Evolutionary conservation across 306 rosid genomes (phyloP), one percentile per base, ranked within the genome.

Genomic region (Corylus americana): DNA sequence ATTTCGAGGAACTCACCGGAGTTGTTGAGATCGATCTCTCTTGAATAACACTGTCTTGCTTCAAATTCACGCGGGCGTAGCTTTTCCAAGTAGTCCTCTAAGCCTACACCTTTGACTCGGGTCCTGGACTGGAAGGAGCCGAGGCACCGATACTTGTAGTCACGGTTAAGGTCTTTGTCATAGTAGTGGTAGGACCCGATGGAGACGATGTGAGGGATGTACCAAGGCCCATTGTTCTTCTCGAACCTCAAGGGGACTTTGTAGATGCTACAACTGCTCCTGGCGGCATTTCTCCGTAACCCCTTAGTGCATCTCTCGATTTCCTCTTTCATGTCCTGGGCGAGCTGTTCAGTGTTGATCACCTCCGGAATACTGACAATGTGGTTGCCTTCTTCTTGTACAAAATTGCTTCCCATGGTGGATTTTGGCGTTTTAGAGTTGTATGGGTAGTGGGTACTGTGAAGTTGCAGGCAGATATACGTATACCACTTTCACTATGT

Each of bases 21-120:
- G n/a, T 0, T 0, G 57, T 0, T 0, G 57, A 54, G n/a, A 0
- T 54, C 22, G n/a, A 82, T 69, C 1, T 16, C 71, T 48, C 79
- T 81, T 18, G 85, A 75, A 62, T 87, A 87, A 29, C 68, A 29
- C 2, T 4, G 7, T 62, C 42, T 27, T 1, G 17, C 8, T 1
- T 12, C 0, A 4, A 0, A 2, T 12, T 29, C 37, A 58, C 3
- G 6, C 3, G 29, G 7, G 1, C 11, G 6, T 59, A 59, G 9
- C 13, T 7, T 59, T 59, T 59, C 5, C 66, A 59, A 25, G 37
- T 11, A 59, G 66, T 25, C 7, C 66, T 3, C 66, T 3, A 59
- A 25, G 17, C 2, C 2, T 10, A 9, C 4, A 59, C 31, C 7
- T 59, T 5, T 10, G 35, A 2, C 22, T 59, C 2, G 11, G 29